These are phyloP conservation scores for Trichoderma hamatum DNA, from an alignment of 2,329 filamentous ascomycete genomes.

Conservation along the genomic window DNA sequence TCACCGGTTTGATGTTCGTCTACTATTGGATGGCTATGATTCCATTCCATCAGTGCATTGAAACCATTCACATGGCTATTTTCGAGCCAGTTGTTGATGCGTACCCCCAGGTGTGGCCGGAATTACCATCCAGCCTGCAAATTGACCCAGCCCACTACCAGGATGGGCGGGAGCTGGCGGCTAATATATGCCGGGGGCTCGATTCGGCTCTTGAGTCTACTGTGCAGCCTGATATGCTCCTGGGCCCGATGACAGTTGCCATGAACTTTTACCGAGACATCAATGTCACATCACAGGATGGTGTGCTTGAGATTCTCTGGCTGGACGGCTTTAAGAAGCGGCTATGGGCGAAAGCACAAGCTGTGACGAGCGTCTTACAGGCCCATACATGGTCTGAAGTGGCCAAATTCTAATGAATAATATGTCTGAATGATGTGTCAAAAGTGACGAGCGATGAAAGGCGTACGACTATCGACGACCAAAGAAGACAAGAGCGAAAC, in stretches of 20 bases:
- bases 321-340: slow-evolving; percentile 49
- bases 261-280: slow-evolving; percentile 48
- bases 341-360: slow-evolving; percentile 46
- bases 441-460: neutral
- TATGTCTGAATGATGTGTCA: neutral
- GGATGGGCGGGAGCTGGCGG: slow-evolving; percentile 49
- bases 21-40: slow-evolving; percentile 59
- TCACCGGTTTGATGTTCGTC: slow-evolving; percentile 51
- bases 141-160: slow-evolving; percentile 50
- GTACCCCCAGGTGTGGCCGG: slow-evolving; percentile 45
- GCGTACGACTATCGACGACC: neutral
- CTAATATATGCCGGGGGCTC: slow-evolving; percentile 54
- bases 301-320: slow-evolving; percentile 52
- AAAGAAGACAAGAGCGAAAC: neutral
- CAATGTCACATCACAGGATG: slow-evolving; percentile 45
- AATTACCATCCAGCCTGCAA: slow-evolving; percentile 43
- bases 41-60: slow-evolving; percentile 53
- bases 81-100: slow-evolving; percentile 49
- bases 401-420: slow-evolving; percentile 34
- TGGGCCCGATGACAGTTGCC: slow-evolving; percentile 48
- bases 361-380: slow-evolving; percentile 45
- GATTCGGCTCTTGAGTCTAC: slow-evolving; percentile 51
- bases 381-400: slow-evolving; percentile 46
- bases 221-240: slow-evolving; percentile 51
- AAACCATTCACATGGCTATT: slow-evolving; percentile 48